These are phyloP conservation scores for Penicillium odoratum DNA, from an alignment of 495 filamentous ascomycete genomes.

Conservation along the genomic window DNA sequence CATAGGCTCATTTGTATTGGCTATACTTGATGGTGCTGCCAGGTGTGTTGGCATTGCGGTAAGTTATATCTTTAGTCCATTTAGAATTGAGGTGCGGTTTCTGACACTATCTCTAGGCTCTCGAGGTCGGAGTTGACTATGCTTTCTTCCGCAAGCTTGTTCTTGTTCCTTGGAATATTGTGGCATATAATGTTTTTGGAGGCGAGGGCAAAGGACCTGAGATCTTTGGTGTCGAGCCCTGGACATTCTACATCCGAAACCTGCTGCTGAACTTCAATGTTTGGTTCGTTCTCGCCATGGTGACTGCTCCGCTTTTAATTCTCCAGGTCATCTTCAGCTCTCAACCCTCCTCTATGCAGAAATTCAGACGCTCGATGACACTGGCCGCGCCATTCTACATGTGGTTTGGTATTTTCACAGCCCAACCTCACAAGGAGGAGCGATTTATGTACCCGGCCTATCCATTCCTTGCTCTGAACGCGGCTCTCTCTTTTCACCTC, in stretches of 20 bases:
- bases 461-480: constrained; percentile 88
- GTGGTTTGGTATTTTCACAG: constrained; percentile 89
- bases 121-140: constrained; percentile 67
- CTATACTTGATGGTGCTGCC: constrained; percentile 65
- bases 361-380: constrained; percentile 66
- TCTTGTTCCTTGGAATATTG: constrained; percentile 86
- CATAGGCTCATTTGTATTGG: constrained; percentile 52
- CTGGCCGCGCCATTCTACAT: constrained; percentile 86
- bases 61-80: constrained; percentile 34
- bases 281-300: constrained; percentile 84
- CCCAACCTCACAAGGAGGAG: constrained; percentile 97
- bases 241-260: constrained; percentile 95
- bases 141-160: constrained; percentile 80
- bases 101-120: constrained; percentile 38
- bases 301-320: constrained; percentile 62
- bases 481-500: constrained; percentile 80
- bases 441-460: constrained; percentile 98
- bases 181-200: constrained; percentile 92
- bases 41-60: constrained; percentile 69
- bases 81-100: constrained; percentile 8
- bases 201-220: constrained; percentile 75
- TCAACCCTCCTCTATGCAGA: constrained; percentile 42
- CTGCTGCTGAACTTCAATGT: constrained; percentile 92
- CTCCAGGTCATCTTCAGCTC: constrained; percentile 48
- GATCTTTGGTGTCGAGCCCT: constrained; percentile 95